Base-by-base conservation (phyloP, 768 basidiomycete genomes). In the Lactifluus volemus region DNA sequence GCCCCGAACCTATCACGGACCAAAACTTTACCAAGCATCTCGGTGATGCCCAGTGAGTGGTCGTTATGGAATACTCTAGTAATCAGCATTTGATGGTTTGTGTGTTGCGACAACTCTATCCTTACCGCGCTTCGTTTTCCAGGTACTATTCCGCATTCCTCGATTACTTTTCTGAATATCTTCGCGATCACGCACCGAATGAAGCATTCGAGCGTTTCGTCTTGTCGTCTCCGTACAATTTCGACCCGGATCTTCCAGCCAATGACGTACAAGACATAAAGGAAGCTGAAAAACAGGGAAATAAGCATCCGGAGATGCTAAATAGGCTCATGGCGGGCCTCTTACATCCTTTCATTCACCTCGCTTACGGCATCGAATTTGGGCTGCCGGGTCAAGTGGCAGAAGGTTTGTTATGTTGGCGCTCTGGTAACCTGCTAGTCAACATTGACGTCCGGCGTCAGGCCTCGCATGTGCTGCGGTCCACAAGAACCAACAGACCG, bases 331-430 rank as follows among this genome's bases (percentile, higher is more conserved):
- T 84, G 15, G 75, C 76, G 1, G 84, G 83, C 2, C 67, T 85
- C 8, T 30, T 88, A 5, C 87, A 89, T 65, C 82, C 86, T 0
- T 58, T 87, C 44, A 87, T 89, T 49, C 84, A 88, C 65, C 65
- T 73, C 3, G 86, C 84, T 14, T 81, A 81, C 69, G 86, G 85
- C 3, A 70, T 78, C 3, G 87, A 88, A 68, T 87, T 87, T 61
- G 74, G 77, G 14, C 59, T 84, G 21, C 77, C 80, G 7, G 86
- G 85, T 0, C 69, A 86, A 50, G 70, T 81, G 2, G 81, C 81
- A 1, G 86, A 89, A 74, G 87, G 86, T 85, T 55, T 1, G 61
- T 32, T 44, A 29, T 55, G 38, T 51, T 7, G 1, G 1, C 0
- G 5, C 17, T 11, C 1, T 55, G 41, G 48, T 15, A 9, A 15